These are phyloP conservation scores for Trifolium dubium DNA, from an alignment of 306 rosid species.

Conservation along the genomic window DNA sequence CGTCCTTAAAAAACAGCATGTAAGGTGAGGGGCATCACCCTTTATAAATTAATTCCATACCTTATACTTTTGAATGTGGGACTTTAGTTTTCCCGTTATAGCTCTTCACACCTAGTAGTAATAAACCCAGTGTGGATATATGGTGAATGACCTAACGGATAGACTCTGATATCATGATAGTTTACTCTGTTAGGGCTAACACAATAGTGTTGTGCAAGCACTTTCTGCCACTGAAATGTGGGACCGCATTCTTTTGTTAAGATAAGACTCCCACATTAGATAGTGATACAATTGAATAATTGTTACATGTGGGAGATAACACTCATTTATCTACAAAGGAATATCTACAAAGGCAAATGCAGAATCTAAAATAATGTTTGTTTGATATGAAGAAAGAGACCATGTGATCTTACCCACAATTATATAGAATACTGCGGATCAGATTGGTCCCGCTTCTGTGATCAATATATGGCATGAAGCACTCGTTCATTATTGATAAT, in stretches of 20 bases:
- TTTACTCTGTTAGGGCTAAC: not conserved
- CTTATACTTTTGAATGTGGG: not conserved
- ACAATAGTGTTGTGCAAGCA: not conserved
- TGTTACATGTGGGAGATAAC: not conserved
- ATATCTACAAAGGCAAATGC: not conserved
- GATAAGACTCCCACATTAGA: not conserved
- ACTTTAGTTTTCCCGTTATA: not conserved
- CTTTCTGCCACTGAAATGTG: not conserved
- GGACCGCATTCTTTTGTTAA: not conserved
- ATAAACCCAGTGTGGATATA: too few species aligned
- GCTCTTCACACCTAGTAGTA: not conserved
- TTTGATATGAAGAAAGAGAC: not conserved
- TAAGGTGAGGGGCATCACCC: not conserved
- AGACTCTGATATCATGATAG: not conserved
- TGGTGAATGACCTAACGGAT: not conserved
- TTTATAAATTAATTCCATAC: not conserved
- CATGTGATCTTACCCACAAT: constrained; percentile 74
- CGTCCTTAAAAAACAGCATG: not conserved
- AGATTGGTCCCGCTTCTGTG: constrained; percentile 88
- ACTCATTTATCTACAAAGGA: not conserved
- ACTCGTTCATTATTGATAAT: constrained; percentile 82
- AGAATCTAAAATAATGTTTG: constrained; percentile 4
- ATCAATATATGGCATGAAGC: constrained; percentile 89
- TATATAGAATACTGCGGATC: constrained; percentile 80
- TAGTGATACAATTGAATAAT: not conserved